Evolutionary conservation across 495 filamentous ascomycete species (phyloP).

Genomic region (Podospora sp.): DNA sequence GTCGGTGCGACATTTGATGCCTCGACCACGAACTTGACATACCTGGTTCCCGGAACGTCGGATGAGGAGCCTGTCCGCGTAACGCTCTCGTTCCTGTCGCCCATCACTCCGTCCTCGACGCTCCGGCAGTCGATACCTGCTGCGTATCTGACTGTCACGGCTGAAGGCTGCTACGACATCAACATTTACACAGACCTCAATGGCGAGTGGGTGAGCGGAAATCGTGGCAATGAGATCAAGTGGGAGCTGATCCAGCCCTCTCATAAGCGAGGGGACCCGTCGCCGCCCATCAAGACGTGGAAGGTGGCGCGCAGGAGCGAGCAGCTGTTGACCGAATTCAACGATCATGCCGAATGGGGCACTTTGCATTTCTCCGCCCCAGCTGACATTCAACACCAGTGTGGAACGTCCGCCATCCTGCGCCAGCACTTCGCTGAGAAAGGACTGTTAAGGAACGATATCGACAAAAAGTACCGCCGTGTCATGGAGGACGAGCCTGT

Average conservation of each 20-base stretch:
- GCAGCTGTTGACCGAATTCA: slow-evolving; percentile 70
- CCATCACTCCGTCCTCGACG: slow-evolving; percentile 90
- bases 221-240: slow-evolving; percentile 65
- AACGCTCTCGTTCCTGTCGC: slow-evolving; percentile 84
- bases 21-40: slow-evolving; percentile 90
- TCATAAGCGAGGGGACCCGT: slow-evolving; percentile 8
- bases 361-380: slow-evolving; percentile 77
- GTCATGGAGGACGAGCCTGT: slow-evolving; percentile 87
- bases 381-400: slow-evolving; percentile 63
- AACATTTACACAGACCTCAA: slow-evolving; percentile 87
- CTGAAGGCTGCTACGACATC: slow-evolving; percentile 71
- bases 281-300: slow-evolving; percentile 53
- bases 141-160: slow-evolving; percentile 77
- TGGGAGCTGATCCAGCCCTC: slow-evolving; percentile 62
- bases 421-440: slow-evolving; percentile 73
- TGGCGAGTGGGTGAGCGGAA: slow-evolving; percentile 85
- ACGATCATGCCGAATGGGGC: slow-evolving; percentile 87
- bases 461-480: slow-evolving; percentile 65
- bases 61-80: slow-evolving; percentile 54
- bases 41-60: slow-evolving; percentile 61
- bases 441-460: slow-evolving; percentile 58
- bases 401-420: slow-evolving; percentile 67
- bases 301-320: slow-evolving; percentile 66
- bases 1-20: slow-evolving; percentile 84
- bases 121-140: slow-evolving; percentile 89